A percentile compares a stretch with the other conserved stretches of the same genome.
Conservation (phyloP, 2,329 filamentous ascomycete genomes). For the Ophiostoma quercus region DNA sequence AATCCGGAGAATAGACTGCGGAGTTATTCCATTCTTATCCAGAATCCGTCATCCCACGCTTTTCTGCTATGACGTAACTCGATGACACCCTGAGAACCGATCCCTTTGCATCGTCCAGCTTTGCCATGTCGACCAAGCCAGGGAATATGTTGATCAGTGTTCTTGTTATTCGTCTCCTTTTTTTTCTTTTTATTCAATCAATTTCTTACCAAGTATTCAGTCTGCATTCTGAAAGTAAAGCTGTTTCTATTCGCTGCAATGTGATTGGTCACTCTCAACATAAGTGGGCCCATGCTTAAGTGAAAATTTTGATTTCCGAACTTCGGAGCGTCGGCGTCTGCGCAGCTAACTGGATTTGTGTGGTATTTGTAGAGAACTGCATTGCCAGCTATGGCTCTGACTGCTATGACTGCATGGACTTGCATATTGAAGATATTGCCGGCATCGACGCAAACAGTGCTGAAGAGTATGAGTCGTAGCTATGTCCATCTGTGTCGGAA, state of each 20-base stretch:
- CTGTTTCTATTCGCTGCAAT: neutral
- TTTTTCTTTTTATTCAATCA: too few species aligned
- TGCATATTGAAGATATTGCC: neutral
- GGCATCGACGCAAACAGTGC: neutral
- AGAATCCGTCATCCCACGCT: neutral
- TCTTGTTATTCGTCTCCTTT: neutral
- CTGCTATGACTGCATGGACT: too few species aligned
- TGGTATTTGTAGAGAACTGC: neutral
- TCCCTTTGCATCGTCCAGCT: neutral
- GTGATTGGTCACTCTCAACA: neutral
- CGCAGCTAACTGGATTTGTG: slow-evolving; percentile 7
- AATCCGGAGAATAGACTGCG: neutral
- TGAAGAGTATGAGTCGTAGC: too few species aligned
- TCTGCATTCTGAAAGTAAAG: neutral
- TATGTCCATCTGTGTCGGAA: too few species aligned
- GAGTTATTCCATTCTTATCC: neutral
- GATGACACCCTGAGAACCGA: neutral
- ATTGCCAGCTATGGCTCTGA: neutral
- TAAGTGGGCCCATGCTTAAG: neutral
- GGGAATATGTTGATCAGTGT: neutral
- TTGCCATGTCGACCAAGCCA: neutral
- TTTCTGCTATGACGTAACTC: neutral
- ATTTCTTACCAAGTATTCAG: too few species aligned
- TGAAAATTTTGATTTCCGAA: slow-evolving; percentile 19
- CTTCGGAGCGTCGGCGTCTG: slow-evolving; percentile 19